phyloP scores from a whole-genome alignment of 2,329 filamentous ascomycete species.

The Dactylellina sp. region DNA sequence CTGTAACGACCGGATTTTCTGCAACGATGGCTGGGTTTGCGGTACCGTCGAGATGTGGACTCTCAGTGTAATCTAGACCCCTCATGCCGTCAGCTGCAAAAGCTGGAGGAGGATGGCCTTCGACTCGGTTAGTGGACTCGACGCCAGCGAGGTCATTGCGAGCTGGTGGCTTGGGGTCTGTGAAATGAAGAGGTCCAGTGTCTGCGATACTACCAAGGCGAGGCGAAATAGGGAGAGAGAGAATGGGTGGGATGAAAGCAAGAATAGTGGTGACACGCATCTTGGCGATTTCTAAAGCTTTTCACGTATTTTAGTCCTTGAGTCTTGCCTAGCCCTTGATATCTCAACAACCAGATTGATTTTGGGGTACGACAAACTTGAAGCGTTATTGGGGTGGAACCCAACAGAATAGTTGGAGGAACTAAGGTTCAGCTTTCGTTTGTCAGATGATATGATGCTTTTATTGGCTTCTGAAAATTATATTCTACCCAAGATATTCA shows the following conservation, averaged over 20 bases:
- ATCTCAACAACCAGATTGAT: too few relatives aligned
- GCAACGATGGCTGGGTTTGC: conserved; percentile 1
- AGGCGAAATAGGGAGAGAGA: conserved; percentile 7
- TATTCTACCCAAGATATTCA: too few relatives aligned
- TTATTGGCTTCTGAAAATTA: too few relatives aligned
- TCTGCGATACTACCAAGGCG: background rate
- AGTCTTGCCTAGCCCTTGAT: too few relatives aligned
- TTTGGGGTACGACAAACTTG: too few relatives aligned
- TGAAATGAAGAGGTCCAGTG: conserved; percentile 16
- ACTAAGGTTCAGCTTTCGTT: too few relatives aligned
- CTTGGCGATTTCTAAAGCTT: background rate
- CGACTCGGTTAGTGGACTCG: background rate
- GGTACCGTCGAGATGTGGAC: background rate
- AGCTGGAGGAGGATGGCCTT: background rate
- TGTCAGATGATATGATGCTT: too few relatives aligned
- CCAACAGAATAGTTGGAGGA: too few relatives aligned
- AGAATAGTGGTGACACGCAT: conserved; percentile 1
- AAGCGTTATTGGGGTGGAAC: too few relatives aligned
- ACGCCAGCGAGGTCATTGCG: background rate
- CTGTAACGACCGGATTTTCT: background rate
- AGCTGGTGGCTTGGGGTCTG: background rate
- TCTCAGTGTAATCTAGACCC: background rate
- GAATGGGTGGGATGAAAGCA: background rate
- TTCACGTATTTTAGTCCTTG: too few relatives aligned
- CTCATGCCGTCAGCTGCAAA: conserved; percentile 1